Evolutionary conservation across 768 basidiomycete genomes (phyloP).

Genomic region (Leccinum boreale): DNA sequence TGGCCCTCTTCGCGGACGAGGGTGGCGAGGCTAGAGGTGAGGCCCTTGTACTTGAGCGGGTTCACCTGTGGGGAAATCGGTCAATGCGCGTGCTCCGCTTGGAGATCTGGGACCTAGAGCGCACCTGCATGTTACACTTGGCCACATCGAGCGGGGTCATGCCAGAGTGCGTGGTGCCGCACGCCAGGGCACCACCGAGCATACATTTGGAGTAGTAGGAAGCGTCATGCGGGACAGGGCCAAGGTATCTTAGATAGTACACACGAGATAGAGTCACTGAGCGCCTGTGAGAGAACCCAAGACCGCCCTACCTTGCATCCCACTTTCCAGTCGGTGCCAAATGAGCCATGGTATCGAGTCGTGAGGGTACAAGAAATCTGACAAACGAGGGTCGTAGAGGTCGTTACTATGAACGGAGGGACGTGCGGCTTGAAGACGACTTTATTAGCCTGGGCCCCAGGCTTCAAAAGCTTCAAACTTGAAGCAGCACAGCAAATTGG

Average conservation of each 20-base stretch:
- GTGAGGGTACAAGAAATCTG: not conserved
- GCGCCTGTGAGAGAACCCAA: not conserved
- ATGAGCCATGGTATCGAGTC: not conserved
- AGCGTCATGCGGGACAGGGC: not conserved
- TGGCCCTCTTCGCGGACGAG: not conserved
- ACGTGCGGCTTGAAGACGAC: not conserved
- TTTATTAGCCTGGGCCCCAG: not conserved
- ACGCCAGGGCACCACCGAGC: not conserved
- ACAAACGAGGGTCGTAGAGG: not conserved
- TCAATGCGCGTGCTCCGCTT: not conserved
- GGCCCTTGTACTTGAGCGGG: not conserved
- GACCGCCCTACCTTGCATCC: not conserved
- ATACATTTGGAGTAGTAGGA: not conserved
- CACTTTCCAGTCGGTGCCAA: not conserved
- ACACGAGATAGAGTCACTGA: not conserved
- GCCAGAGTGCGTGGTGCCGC: not conserved
- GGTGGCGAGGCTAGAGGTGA: not conserved
- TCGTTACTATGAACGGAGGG: not conserved
- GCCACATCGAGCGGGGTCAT: not conserved
- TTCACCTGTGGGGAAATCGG: not conserved
- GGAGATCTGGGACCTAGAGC: not conserved
- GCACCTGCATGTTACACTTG: not conserved
- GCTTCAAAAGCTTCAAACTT: too few species aligned
- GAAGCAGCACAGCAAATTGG: not conserved
- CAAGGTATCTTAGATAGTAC: not conserved